Evolutionary conservation across 2,329 filamentous ascomycete species (phyloP).

Genomic region (Talaromyces sp.): DNA sequence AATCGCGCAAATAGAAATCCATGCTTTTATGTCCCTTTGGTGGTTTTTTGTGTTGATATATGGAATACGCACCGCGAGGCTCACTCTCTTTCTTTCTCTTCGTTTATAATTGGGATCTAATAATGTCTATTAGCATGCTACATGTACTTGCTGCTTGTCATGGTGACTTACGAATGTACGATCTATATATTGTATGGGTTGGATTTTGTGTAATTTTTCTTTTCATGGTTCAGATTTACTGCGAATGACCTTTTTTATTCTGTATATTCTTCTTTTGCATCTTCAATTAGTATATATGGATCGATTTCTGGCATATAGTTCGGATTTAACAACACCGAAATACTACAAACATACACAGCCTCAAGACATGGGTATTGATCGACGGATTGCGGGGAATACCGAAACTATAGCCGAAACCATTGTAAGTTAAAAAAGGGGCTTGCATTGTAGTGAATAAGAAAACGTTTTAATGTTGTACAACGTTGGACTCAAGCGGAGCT

Average conservation of each 20-base stretch:
- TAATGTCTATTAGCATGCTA: background rate
- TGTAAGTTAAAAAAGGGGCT: too few relatives aligned
- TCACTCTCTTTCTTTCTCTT: background rate
- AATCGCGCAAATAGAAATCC: constrained; percentile 29
- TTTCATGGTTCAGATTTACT: background rate
- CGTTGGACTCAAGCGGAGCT: background rate
- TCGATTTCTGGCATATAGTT: background rate
- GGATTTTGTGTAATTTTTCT: background rate
- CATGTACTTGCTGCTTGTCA: background rate
- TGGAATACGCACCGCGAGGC: background rate
- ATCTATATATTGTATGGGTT: background rate
- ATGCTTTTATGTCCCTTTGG: background rate
- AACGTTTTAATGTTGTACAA: too few relatives aligned
- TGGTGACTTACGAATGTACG: background rate
- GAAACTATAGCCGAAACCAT: background rate
- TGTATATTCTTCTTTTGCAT: background rate
- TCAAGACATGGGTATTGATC: background rate
- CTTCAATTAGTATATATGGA: background rate
- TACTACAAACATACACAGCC: too few relatives aligned
- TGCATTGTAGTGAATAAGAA: too few relatives aligned
- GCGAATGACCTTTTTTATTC: background rate
- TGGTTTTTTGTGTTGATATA: background rate
- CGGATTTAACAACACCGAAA: too few relatives aligned
- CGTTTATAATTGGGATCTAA: background rate
- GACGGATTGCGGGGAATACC: background rate